A percentile compares a stretch with the other conserved stretches of the same genome.
Conservation (phyloP, 2,329 filamentous ascomycete species). For the Xylaria sp. region DNA sequence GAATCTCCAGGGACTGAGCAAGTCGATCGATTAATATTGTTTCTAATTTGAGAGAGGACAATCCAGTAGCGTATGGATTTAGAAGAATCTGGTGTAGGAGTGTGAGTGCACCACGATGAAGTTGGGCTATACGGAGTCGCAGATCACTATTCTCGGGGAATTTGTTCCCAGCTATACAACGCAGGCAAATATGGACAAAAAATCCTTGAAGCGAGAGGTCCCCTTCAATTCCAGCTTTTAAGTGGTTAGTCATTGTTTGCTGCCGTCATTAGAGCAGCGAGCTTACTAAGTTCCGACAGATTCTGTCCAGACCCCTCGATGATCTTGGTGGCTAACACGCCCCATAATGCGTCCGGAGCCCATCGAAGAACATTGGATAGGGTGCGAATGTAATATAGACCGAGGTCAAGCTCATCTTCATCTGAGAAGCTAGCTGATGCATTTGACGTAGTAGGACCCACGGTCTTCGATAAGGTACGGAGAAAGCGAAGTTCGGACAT, state of each 20-base stretch:
- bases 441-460: conserved; percentile 43
- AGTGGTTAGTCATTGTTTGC: conserved; percentile 38
- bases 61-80: conserved; percentile 67
- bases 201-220: conserved; percentile 73
- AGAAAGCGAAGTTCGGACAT: conserved; percentile 67
- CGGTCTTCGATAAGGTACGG: conserved; percentile 45
- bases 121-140: conserved; percentile 66
- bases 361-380: conserved; percentile 77
- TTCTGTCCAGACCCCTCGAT: conserved; percentile 60
- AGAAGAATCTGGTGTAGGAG: conserved; percentile 76
- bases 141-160: conserved; percentile 51
- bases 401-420: conserved; percentile 78
- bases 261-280: conserved; percentile 39
- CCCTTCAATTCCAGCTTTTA: conserved; percentile 61
- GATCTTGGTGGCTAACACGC: conserved; percentile 71
- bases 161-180: conserved; percentile 64
- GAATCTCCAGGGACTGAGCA: conserved; percentile 65
- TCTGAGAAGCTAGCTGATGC: conserved; percentile 55
- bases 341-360: conserved; percentile 76
- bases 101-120: conserved; percentile 76
- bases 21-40: conserved; percentile 75
- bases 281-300: conserved; percentile 63
- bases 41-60: conserved; percentile 75
- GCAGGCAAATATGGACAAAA: conserved; percentile 72
- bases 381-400: conserved; percentile 80